Evolutionary conservation across 371 early-diverging fungal genomes (phyloP), one percentile per base, ranked within the genome.

Genomic region (Cokeromyces recurvatus): DNA sequence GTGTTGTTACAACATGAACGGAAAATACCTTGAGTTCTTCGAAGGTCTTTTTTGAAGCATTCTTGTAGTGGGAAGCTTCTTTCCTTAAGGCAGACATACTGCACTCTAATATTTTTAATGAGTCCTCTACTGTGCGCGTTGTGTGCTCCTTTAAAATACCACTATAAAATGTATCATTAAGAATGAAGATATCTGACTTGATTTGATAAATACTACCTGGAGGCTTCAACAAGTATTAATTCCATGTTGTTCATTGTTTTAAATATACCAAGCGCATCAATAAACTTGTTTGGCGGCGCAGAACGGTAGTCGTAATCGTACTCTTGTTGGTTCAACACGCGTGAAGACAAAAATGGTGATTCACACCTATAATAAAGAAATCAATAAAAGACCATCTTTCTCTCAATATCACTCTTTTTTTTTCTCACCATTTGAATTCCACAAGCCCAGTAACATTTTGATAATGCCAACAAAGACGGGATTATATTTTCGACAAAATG

Each of bases 401-500:
- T 40, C 41, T 24, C 29, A 16, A 29, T 46, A 11, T 41, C 41
- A 14, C 39, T 38, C 15, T 34, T 34, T 47, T 47, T 37, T 29
- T 47, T 31, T 47, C 48, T 38, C 21, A 47, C 39, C 39, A 47
- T 47, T 39, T 47, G 39, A 39, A 38, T 31, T 47, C 48, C 23
- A 47, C 14, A 21, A 47, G 21, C 14, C 39, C 39, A 38, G 29
- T 47, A 24, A 37, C 23, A 5, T 46, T 46, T 46, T 37, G 37
- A 15, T 9, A 46, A 46, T 35, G 46, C 25, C 25, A 46, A 11
- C 35, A 46, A 37, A 23, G 24, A 38, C 19, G 48, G 48, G 16
- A 47, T 47, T 16, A 47, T 21, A 27, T 47, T 47, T 21, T 47
- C 48, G 23, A 25, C 39, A 39, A 47, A 47, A 21, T 39, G 48